A percentile compares a stretch with the other conserved stretches of the same genome.
phyloP scores from a whole-genome alignment of 2,329 filamentous ascomycete species.

The Zasmidium citrigriseum region DNA sequence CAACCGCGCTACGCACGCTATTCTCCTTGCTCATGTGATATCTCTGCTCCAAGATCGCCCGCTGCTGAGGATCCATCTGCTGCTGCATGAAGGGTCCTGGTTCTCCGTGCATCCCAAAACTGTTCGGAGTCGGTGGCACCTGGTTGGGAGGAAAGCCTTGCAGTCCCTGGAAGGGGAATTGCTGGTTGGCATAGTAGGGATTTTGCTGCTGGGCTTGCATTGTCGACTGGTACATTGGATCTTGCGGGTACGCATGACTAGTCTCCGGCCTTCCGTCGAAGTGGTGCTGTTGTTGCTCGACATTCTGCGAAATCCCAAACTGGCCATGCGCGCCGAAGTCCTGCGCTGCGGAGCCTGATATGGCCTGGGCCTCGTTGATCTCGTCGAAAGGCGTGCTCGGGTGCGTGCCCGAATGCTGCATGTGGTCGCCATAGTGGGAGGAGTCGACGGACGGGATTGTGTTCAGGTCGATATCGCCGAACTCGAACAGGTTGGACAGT shows the following conservation, averaged over 20 bases:
- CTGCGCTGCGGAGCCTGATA: slow-evolving; percentile 26
- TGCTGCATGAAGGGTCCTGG: slow-evolving; percentile 59
- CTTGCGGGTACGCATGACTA: slow-evolving; percentile 19
- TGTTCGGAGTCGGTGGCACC: slow-evolving; percentile 78
- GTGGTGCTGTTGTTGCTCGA: slow-evolving; percentile 20
- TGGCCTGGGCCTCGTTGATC: slow-evolving; percentile 24
- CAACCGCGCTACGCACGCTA: slow-evolving; percentile 55
- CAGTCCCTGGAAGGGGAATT: slow-evolving; percentile 41
- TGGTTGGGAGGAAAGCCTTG: slow-evolving; percentile 52
- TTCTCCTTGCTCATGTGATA: slow-evolving; percentile 70
- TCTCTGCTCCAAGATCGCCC: slow-evolving; percentile 64
- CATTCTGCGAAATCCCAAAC: slow-evolving; percentile 24
- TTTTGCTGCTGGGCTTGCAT: slow-evolving; percentile 25
- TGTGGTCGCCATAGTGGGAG: slow-evolving; percentile 26
- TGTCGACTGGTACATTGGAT: slow-evolving; percentile 29
- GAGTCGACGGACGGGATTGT: slow-evolving; percentile 25
- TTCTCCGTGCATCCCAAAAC: slow-evolving; percentile 70
- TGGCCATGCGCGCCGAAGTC: slow-evolving; percentile 34
- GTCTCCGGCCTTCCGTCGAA: slow-evolving; percentile 17
- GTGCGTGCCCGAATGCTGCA: slow-evolving; percentile 27
- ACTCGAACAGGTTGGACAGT: slow-evolving; percentile 46
- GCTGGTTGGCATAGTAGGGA: slow-evolving; percentile 31
- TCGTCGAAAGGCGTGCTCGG: slow-evolving; percentile 33
- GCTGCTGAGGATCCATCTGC: slow-evolving; percentile 53
- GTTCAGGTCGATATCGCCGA: slow-evolving; percentile 38